Conservation (phyloP, 2,329 filamentous ascomycete genomes). For the Ophiostoma sp. region DNA sequence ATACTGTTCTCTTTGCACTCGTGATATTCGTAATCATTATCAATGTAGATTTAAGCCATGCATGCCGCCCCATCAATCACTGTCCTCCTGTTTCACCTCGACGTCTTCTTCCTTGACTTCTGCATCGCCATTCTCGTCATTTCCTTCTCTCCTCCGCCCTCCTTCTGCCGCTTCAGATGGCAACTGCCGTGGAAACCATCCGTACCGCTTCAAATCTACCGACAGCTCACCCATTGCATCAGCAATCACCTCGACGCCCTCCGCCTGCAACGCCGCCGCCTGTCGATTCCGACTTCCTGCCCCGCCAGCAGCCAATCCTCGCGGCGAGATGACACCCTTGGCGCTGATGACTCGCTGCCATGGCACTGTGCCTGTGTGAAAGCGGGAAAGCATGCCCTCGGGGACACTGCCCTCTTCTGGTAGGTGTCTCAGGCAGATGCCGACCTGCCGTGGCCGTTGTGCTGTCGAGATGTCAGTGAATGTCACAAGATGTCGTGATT, state of each 20-base stretch:
- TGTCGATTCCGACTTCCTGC: conserved; percentile 43
- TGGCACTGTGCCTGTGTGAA: conserved; percentile 77
- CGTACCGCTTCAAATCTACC: conserved; percentile 53
- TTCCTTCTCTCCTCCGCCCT: conserved; percentile 23
- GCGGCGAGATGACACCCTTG: conserved; percentile 80
- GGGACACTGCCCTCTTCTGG: conserved; percentile 41
- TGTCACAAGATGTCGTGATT: neutral
- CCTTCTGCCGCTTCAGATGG: conserved; percentile 45
- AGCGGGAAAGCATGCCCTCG: conserved; percentile 51
- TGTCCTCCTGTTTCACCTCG: conserved; percentile 12
- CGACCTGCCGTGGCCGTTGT: conserved; percentile 78
- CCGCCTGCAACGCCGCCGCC: conserved; percentile 50
- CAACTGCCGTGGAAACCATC: conserved; percentile 56
- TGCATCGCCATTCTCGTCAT: conserved; percentile 32
- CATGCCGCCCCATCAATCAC: neutral
- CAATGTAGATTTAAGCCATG: neutral
- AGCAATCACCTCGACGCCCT: conserved; percentile 54
- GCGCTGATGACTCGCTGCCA: conserved; percentile 94
- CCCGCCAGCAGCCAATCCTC: conserved; percentile 38
- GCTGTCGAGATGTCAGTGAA: conserved; percentile 45
- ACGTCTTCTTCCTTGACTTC: conserved; percentile 20
- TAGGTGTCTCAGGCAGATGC: conserved; percentile 85
- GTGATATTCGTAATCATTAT: neutral
- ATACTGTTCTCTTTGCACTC: neutral
- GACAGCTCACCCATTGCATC: conserved; percentile 53